These are phyloP conservation scores for Suhomyces sp. DNA, from an alignment of 805 yeast genomes.

Conservation along the genomic window DNA sequence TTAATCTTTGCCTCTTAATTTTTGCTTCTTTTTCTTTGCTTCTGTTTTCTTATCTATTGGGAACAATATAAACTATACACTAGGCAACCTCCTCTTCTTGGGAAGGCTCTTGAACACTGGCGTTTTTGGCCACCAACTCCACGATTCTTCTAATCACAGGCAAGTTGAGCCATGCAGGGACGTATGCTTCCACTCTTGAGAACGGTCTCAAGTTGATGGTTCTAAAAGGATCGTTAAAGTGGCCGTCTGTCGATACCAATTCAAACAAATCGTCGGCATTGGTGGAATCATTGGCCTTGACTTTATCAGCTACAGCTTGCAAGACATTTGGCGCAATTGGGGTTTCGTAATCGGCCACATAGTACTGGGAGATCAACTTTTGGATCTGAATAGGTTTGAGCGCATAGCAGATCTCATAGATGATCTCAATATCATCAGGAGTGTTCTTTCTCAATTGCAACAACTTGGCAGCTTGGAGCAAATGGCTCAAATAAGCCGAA, in stretches of 20 bases:
- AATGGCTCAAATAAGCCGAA: slow-evolving; percentile 74
- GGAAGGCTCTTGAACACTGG: slow-evolving; percentile 58
- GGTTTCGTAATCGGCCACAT: slow-evolving; percentile 89
- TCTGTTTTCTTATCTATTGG: too few relatives aligned
- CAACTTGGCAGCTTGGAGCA: slow-evolving; percentile 89
- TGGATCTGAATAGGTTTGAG: slow-evolving; percentile 95
- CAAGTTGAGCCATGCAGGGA: slow-evolving; percentile 89
- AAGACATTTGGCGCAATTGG: slow-evolving; percentile 83
- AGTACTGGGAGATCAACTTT: slow-evolving; percentile 83
- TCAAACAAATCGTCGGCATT: slow-evolving; percentile 63
- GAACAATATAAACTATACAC: not conserved
- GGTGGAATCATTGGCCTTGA: slow-evolving; percentile 56
- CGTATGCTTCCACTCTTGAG: slow-evolving; percentile 81
- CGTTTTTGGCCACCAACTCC: slow-evolving; percentile 82
- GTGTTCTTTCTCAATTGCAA: slow-evolving; percentile 89
- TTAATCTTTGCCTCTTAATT: too few relatives aligned
- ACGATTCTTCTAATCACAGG: slow-evolving; percentile 87
- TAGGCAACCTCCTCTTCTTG: slow-evolving; percentile 4
- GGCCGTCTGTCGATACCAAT: slow-evolving; percentile 65
- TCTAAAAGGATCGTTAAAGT: slow-evolving; percentile 82
- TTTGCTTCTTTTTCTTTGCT: too few relatives aligned
- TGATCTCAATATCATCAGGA: slow-evolving; percentile 82
- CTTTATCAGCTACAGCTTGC: slow-evolving; percentile 76
- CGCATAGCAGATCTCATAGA: slow-evolving; percentile 92
- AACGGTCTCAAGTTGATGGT: slow-evolving; percentile 71